Percentiles rank a stretch among this genome's conserved stretches.
phyloP scores from a whole-genome alignment of 176 grass and related monocot species.

The Ensete ventricosum region DNA sequence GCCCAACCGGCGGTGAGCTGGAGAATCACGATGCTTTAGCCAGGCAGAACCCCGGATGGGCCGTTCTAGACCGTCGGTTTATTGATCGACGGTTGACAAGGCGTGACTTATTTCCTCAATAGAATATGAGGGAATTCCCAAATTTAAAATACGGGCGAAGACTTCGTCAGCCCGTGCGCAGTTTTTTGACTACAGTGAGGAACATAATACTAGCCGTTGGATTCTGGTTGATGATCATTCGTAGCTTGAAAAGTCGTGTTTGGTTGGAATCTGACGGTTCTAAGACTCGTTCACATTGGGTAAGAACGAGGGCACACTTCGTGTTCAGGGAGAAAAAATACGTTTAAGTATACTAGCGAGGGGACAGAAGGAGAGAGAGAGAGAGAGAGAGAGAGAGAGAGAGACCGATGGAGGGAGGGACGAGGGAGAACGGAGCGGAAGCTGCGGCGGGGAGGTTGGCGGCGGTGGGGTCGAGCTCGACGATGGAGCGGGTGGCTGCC shows the following conservation, averaged over 20 bases:
- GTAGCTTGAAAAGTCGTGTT: neutral
- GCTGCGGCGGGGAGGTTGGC: neutral
- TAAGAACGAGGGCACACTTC: too few species aligned
- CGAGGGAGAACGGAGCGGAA: slow-evolving; percentile 33
- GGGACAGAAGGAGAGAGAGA: neutral
- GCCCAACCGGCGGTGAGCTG: neutral
- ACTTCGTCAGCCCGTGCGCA: neutral
- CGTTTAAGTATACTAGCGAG: neutral
- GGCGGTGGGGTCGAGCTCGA: slow-evolving; percentile 67
- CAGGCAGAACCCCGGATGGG: neutral
- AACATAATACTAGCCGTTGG: neutral
- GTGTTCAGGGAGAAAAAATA: neutral
- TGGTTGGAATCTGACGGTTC: neutral
- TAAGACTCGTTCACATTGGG: neutral
- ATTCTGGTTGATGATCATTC: neutral
- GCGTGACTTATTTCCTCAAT: neutral
- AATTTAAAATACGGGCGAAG: neutral
- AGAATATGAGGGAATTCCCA: neutral
- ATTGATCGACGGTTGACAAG: neutral
- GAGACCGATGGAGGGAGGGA: slow-evolving; percentile 15
- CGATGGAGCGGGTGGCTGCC: slow-evolving; percentile 94
- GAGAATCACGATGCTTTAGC: neutral
- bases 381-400: neutral
- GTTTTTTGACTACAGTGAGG: neutral
- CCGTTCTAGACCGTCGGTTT: neutral